Evolutionary conservation across 768 basidiomycete genomes (phyloP).

Genomic region (Lactarius hatsudake): DNA sequence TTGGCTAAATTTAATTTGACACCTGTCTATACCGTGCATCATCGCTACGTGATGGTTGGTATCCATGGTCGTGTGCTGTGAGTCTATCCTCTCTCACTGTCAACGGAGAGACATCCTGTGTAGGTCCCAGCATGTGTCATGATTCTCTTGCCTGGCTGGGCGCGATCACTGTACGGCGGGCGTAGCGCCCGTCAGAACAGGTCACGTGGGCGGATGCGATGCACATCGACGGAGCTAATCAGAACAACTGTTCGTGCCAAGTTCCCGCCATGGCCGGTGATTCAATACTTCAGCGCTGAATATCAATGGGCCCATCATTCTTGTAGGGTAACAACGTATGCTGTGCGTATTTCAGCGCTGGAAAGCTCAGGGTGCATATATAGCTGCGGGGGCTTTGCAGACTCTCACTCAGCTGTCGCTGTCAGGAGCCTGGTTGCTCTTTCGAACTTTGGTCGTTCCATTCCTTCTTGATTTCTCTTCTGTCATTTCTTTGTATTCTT

Average conservation of each 20-base stretch:
- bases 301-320: background rate
- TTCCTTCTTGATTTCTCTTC: constrained; percentile 19
- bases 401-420: constrained; percentile 5
- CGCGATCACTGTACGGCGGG: background rate
- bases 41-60: constrained; percentile 5
- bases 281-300: background rate
- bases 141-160: too few species aligned
- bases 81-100: background rate
- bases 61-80: constrained; percentile 4
- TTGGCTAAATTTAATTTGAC: constrained; percentile 4
- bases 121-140: background rate
- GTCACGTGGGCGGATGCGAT: constrained; percentile 1
- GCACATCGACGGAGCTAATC: background rate
- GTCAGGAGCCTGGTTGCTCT: constrained; percentile 27
- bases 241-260: background rate
- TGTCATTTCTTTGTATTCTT: constrained; percentile 3
- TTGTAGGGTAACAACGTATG: background rate
- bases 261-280: background rate
- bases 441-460: constrained; percentile 13
- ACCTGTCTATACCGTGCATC: background rate
- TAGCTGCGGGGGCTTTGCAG: background rate
- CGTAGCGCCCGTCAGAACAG: background rate
- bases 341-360: constrained; percentile 8
- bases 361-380: background rate
- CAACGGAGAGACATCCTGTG: background rate